Percentiles rank a stretch among this genome's conserved stretches.
phyloP scores from a whole-genome alignment of 2,329 filamentous ascomycete species.

The Cercospora citrullina region DNA sequence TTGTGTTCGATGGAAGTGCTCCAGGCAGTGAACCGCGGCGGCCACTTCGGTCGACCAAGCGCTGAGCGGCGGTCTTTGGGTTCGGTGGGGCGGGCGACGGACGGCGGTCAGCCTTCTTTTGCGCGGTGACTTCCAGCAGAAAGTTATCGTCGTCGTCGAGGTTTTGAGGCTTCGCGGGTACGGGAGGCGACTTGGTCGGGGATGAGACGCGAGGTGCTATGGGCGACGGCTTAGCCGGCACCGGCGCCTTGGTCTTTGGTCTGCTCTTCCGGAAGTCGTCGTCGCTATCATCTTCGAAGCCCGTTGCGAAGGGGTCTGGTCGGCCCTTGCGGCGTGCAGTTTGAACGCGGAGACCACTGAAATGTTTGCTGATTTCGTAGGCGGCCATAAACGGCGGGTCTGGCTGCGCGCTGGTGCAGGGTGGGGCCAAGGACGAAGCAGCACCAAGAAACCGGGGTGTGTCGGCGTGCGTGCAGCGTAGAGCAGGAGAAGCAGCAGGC shows the following conservation, averaged over 20 bases:
- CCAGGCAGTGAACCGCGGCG: constrained; percentile 30
- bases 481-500: background rate
- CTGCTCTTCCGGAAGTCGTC: constrained; percentile 29
- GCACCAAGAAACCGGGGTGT: background rate
- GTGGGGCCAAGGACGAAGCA: background rate
- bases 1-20: constrained; percentile 17
- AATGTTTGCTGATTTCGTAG: constrained; percentile 36
- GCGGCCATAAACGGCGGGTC: constrained; percentile 34
- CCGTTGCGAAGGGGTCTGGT: constrained; percentile 36
- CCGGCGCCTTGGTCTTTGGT: constrained; percentile 30
- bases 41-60: constrained; percentile 26
- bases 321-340: constrained; percentile 33
- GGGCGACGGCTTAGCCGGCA: constrained; percentile 25
- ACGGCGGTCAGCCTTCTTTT: constrained; percentile 30
- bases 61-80: constrained; percentile 19
- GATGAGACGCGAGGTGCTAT: constrained; percentile 12
- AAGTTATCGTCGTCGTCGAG: constrained; percentile 37
- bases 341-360: constrained; percentile 37
- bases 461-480: background rate
- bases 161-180: constrained; percentile 25
- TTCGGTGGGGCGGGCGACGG: constrained; percentile 35
- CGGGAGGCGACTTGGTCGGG: constrained; percentile 24
- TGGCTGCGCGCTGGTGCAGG: background rate
- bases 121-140: constrained; percentile 27
- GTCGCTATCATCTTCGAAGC: constrained; percentile 39